Base-by-base conservation (phyloP, 352 stramenopile species). In the Hyaloperonospora brassicae region DNA sequence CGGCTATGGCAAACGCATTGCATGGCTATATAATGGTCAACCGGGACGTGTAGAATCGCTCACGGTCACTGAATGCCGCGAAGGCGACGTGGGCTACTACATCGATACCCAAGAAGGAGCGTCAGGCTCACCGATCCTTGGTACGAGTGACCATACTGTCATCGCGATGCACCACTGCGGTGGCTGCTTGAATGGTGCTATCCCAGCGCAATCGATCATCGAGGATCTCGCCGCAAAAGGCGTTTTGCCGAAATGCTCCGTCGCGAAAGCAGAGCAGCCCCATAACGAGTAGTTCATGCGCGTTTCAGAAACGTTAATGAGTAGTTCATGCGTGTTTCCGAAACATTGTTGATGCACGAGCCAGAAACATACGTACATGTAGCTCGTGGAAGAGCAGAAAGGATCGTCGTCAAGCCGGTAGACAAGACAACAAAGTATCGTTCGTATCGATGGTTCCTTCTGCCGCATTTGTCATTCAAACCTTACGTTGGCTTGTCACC, bases 151-250 rank as follows among this genome's bases (percentile, higher is more conserved):
- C 58, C 76, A 86, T 50, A 52, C 58, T 0, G 81, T 89, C 14
- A 71, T 92, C n/a, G 81, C 76, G 23, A 59, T 92, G 41, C 81
- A 92, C 48, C 79, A 89, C 52, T 89, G 79, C 54, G 81, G 81
- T 5, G 79, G 75, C 8, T 92, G 81, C 43, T 50, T 81, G 25
- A 91, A 91, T 57, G 79, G 73, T 44, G 77, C 52, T 1, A 84
- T 90, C 34, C 68, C 72, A 1, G 67, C 68, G 7, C 68, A 70
- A 43, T 53, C 68, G 46, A 67, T 90, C 38, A 79, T 90, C 39
- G 44, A 57, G 13, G 62, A 76, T 40, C 61, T 73, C 41, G 62
- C n/a, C 8, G 46, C 25, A 10, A 72, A 69, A 36, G 57, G 53
- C 9, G 61, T 79, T 34, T 53, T 83, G 10, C 73, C 73, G 8